Base-by-base conservation (phyloP, 352 stramenopile genomes). In the Globisporangium lucens region DNA sequence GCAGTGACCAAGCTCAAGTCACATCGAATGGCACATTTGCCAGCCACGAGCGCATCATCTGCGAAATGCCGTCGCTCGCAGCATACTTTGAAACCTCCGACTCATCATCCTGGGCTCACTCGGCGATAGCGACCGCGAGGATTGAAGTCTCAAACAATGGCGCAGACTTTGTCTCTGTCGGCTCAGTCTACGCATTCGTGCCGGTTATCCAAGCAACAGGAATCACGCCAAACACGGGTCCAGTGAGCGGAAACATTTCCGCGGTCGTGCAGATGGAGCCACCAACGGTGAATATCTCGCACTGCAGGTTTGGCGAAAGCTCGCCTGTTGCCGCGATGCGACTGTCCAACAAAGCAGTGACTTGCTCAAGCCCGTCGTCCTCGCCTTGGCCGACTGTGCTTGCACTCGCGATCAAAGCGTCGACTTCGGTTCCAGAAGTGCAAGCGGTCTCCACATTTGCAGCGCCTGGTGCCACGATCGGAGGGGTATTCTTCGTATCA, bases 121-220 rank as follows among this genome's bases (percentile, higher is more conserved):
- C 57, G 3, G 63, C 47, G 0, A 72, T 56, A 15, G 71, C 65
- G 9, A 65, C 67, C 9, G 75, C 78, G 9, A 56, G 62, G 27
- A 53, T 88, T 17, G 69, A 72, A 0, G 65, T 89, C 2, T 83
- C 80, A 10, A 82, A 81, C 52, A 90, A 89, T 51, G 80, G 76
- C 12, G 62, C 73, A 7, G 82, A 90, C 49, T 87, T 86, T 63
- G 27, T 77, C 0, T 30, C 41, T 20, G 65, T 61, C 12, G 13
- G 22, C 0, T 75, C 60, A 22, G 55, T n/a, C 0, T 88, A 87
- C 36, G 57, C 58, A 4, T 87, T 77, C 56, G 56, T 56, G 4
- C 70, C 66, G 20, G 33, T 70, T 8, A 64, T 77, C 17, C 4
- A 30, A 29, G 27, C 77, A 3, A 47, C 52, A 13, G 68, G 61